These are phyloP conservation scores for Vitis hybrid DNA, from an alignment of 177 flowering plant species.

Conservation along the genomic window DNA sequence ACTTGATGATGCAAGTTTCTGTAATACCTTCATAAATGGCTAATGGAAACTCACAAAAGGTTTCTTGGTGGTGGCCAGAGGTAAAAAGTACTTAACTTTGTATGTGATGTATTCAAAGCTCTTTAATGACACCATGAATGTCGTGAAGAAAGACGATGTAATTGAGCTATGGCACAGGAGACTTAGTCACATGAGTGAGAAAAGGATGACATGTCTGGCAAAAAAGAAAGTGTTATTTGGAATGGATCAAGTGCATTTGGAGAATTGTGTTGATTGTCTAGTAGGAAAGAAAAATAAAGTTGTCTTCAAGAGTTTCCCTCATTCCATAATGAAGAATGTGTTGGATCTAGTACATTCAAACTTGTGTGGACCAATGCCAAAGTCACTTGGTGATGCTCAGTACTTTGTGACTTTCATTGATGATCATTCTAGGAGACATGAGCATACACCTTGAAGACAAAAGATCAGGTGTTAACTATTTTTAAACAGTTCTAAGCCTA, in stretches of 20 bases:
- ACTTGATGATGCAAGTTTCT: too few species aligned
- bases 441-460: neutral
- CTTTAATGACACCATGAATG: neutral
- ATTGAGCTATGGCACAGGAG: neutral
- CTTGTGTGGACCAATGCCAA: neutral
- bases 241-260: neutral
- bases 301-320: neutral
- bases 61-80: neutral
- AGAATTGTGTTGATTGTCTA: neutral
- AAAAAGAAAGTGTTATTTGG: neutral
- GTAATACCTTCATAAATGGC: neutral
- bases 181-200: neutral
- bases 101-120: neutral
- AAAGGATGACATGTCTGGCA: neutral
- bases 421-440: neutral
- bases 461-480: neutral
- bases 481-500: neutral
- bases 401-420: neutral
- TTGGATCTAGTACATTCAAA: too few species aligned
- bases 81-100: neutral
- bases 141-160: neutral
- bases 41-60: conserved; percentile 4
- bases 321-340: neutral
- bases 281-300: neutral
- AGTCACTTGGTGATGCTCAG: neutral